Evolutionary conservation across 176 grass and related monocot species (phyloP), one percentile per base, ranked within the genome.

Genomic region (Phyllostachys edulis): DNA sequence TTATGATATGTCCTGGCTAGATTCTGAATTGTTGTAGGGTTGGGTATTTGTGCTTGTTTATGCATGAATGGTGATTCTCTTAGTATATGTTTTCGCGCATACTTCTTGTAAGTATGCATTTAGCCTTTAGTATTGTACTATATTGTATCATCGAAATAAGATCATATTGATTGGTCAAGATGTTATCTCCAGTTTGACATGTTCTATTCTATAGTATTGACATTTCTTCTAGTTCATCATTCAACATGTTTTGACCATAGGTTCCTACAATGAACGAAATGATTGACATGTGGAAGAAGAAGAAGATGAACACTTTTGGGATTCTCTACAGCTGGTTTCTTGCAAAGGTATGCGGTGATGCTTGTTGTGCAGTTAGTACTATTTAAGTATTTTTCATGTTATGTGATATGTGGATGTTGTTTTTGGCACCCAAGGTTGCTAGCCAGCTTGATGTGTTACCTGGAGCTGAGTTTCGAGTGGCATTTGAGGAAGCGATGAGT

Each of bases 261-360:
- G 96, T 99, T 75, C 96, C 96, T 63, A 99, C 91, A 64, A 73
- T 92, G 77, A 92, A 83, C 39, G 93, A 99, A 85, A 99, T 99
- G 93, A 86, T 94, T 92, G 93, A 99, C 80, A 92, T 92, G 91
- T 99, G 93, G 91, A 99, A 92, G 85, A 99, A 93, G 55, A 92
- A 99, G 73, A 99, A 94, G 75, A 90, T 88, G 80, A 99, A 96
- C 82, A 75, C 93, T 71, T 99, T 99, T 67, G 93, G 96, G 15
- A 99, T 99, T 81, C 83, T 99, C 46, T 99, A 99, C 71, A 94
- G 88, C 76, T 99, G 96, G 89, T 99, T 99, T 85, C 96, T 99
- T 84, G 93, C 96, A 39, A 99, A 96, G 89, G 96, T 86, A 88
- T 84, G 40, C 15, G 17, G 54, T 45, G 32, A 67, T 76, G 14